Percentiles rank a stretch among this genome's conserved stretches.
These are phyloP conservation scores for Plantago elongata DNA, from an alignment of 257 asterid species.

Conservation along the genomic window DNA sequence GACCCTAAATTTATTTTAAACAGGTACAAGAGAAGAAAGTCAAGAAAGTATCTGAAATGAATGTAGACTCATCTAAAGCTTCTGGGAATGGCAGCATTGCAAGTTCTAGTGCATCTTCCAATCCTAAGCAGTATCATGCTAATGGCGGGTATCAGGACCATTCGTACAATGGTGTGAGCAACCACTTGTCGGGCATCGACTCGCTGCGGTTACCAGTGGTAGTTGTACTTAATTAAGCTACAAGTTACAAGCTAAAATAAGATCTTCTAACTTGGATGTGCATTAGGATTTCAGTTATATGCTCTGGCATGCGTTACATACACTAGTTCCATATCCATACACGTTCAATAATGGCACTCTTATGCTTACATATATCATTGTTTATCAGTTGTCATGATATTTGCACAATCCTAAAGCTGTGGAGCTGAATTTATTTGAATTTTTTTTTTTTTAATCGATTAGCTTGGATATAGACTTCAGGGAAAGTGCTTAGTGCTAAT, in stretches of 20 bases:
- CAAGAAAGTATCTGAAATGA: conserved; percentile 86
- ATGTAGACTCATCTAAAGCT: conserved; percentile 57
- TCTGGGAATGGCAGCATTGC: conserved; percentile 57
- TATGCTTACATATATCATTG: too few relatives aligned
- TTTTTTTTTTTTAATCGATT: not conserved
- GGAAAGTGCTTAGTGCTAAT: not conserved
- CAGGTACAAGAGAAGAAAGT: conserved; percentile 99
- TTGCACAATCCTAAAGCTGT: not conserved
- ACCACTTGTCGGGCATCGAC: conserved; percentile 61
- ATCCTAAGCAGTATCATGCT: conserved; percentile 48
- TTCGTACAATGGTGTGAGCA: conserved; percentile 50
- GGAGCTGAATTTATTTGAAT: conserved; percentile 3
- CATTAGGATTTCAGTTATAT: not conserved
- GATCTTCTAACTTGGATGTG: too few relatives aligned
- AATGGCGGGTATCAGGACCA: conserved; percentile 62
- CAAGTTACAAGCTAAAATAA: conserved; percentile 13
- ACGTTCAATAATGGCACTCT: too few relatives aligned
- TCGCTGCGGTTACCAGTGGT: conserved; percentile 92
- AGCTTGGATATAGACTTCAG: too few relatives aligned
- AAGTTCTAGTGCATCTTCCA: conserved; percentile 61
- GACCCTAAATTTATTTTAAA: conserved; percentile 24
- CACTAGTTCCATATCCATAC: not conserved
- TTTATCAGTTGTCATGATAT: too few relatives aligned
- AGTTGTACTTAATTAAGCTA: conserved; percentile 52
- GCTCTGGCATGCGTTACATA: conserved; percentile 14